These are phyloP conservation scores for Triticum monococcum DNA, from an alignment of 176 grass and related monocot genomes.

Conservation along the genomic window DNA sequence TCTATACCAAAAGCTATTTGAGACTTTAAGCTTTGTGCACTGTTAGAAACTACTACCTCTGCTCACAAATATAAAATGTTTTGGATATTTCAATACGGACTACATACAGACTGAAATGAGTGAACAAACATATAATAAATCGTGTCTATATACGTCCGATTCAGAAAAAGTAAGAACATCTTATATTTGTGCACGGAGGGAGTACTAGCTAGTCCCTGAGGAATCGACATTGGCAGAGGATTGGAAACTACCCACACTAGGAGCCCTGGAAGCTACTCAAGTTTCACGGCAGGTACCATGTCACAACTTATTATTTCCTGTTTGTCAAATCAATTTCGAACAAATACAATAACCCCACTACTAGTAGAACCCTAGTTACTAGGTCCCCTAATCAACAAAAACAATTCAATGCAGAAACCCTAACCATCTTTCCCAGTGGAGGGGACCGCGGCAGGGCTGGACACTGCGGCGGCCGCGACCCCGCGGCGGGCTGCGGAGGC, in stretches of 20 bases:
- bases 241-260: background rate
- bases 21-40: background rate
- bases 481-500: slow-evolving; percentile 22
- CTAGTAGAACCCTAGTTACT: slow-evolving; percentile 30
- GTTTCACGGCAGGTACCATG: background rate
- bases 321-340: background rate
- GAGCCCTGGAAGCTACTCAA: background rate
- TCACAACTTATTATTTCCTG: background rate
- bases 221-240: background rate
- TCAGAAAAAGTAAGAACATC: no score
- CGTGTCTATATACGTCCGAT: no score
- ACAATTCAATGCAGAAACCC: background rate
- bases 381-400: background rate
- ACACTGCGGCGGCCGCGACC: slow-evolving; percentile 30
- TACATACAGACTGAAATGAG: no score
- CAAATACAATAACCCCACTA: background rate
- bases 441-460: slow-evolving; percentile 5
- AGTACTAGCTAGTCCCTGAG: background rate
- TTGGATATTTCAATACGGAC: no score
- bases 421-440: slow-evolving; percentile 38
- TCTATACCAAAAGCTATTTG: background rate
- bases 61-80: no score
- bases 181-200: no score
- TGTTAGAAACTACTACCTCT: background rate
- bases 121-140: no score